Evolutionary conservation across 2,329 filamentous ascomycete species (phyloP).

Genomic region (Phaeosphaeria sp.): DNA sequence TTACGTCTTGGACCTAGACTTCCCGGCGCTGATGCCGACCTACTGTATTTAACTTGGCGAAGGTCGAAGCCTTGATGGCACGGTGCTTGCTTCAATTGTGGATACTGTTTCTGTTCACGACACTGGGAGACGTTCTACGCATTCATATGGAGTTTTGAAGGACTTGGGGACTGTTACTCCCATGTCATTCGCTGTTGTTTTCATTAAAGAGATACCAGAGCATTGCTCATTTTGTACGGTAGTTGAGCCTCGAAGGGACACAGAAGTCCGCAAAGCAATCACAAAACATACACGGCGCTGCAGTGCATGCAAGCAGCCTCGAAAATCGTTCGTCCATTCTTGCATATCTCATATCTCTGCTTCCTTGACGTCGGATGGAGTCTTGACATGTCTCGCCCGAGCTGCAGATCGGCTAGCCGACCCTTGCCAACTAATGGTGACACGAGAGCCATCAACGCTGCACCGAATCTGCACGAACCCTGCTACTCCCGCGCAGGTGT

Average conservation of each 20-base stretch:
- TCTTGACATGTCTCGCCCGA: neutral
- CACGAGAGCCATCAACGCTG: constrained; percentile 11
- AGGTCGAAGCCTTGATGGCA: constrained; percentile 42
- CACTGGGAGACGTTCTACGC: constrained; percentile 19
- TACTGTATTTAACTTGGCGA: constrained; percentile 40
- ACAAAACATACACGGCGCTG: constrained; percentile 23
- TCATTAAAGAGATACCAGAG: constrained; percentile 48
- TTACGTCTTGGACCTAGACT: constrained; percentile 30
- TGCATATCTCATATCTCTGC: neutral
- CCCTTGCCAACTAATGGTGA: constrained; percentile 21
- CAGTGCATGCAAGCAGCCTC: constrained; percentile 4
- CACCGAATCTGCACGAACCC: constrained; percentile 19
- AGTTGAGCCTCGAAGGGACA: constrained; percentile 31
- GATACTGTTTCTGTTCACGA: constrained; percentile 18
- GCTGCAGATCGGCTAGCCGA: constrained; percentile 13
- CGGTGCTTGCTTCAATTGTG: constrained; percentile 22
- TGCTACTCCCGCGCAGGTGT: constrained; percentile 17
- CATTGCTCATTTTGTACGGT: constrained; percentile 44
- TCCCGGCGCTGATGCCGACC: constrained; percentile 22
- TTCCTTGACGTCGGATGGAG: neutral
- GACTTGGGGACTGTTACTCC: constrained; percentile 16
- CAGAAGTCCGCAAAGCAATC: constrained; percentile 18
- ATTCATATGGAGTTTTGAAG: constrained; percentile 28
- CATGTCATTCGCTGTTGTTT: constrained; percentile 31
- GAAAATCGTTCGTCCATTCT: neutral